A percentile compares a stretch with the other conserved stretches of the same genome.
These are phyloP conservation scores for Phytophthora ramorum DNA, from an alignment of 352 stramenopile genomes.

Conservation along the genomic window DNA sequence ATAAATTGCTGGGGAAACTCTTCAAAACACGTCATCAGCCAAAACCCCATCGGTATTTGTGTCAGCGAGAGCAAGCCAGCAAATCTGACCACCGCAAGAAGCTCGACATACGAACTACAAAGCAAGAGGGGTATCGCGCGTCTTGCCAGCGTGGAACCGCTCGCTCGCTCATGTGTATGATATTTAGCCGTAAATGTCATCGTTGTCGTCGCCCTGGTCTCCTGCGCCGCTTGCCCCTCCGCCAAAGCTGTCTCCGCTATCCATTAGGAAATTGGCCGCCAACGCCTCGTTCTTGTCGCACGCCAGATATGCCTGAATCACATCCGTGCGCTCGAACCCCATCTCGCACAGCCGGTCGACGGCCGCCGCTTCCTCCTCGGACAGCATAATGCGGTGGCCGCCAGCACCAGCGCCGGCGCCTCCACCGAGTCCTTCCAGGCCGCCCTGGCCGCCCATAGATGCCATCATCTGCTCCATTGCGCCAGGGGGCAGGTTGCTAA, in stretches of 20 bases:
- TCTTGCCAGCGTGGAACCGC: conserved; percentile 23
- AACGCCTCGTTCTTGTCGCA: conserved; percentile 99
- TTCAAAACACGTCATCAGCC: conserved; percentile 23
- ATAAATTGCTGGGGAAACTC: conserved; percentile 5
- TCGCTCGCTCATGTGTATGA: conserved; percentile 39
- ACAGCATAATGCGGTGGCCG: conserved; percentile 78
- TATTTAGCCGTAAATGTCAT: conserved; percentile 90
- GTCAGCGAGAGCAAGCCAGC: conserved; percentile 21
- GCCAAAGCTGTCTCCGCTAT: conserved; percentile 81
- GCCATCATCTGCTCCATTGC: conserved; percentile 90
- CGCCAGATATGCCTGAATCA: conserved; percentile 97
- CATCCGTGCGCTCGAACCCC: conserved; percentile 92
- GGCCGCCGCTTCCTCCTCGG: conserved; percentile 78
- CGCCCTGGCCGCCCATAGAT: conserved; percentile 69
- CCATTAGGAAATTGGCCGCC: conserved; percentile 99
- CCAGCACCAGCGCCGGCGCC: conserved; percentile 37
- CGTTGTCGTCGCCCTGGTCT: conserved; percentile 70
- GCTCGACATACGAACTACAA: conserved; percentile 36
- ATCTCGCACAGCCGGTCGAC: conserved; percentile 86
- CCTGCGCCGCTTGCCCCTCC: conserved; percentile 48
- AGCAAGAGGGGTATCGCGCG: conserved; percentile 28
- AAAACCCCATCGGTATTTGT: conserved; percentile 43
- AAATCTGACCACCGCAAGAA: conserved; percentile 25
- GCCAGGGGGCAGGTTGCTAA: conserved; percentile 82
- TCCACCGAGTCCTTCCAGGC: conserved; percentile 52